A percentile compares a stretch with the other conserved stretches of the same genome.
phyloP scores from a whole-genome alignment of 1,284 basidiomycete genomes.

The Puccinia hordei region DNA sequence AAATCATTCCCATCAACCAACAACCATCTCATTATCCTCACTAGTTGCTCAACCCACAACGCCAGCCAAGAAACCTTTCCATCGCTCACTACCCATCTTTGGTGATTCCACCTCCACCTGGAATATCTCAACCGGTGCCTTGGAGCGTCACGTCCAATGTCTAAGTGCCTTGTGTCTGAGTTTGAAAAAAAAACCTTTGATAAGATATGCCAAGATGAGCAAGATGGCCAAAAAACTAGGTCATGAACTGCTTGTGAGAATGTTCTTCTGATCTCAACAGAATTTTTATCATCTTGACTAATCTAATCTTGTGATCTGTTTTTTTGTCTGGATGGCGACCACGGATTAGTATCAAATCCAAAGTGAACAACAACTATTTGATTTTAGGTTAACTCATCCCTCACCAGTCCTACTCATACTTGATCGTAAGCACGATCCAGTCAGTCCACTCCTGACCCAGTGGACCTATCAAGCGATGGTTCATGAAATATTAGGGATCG shows the following conservation, averaged over 20 bases:
- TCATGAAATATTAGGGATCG: slow-evolving; percentile 89
- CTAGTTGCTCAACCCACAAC: slow-evolving; percentile 51
- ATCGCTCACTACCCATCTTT: slow-evolving; percentile 63
- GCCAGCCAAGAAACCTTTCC: slow-evolving; percentile 69
- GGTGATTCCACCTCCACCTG: slow-evolving; percentile 54
- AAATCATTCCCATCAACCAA: slow-evolving; percentile 62
- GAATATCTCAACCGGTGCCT: slow-evolving; percentile 65
- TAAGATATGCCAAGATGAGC: slow-evolving; percentile 93
- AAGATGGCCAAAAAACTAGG: slow-evolving; percentile 86
- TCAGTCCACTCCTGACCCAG: slow-evolving; percentile 93
- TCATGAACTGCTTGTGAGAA: slow-evolving; percentile 74
- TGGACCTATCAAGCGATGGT: slow-evolving; percentile 99
- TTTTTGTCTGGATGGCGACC: slow-evolving; percentile 17
- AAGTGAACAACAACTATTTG: slow-evolving; percentile 62
- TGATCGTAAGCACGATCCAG: slow-evolving; percentile 93
- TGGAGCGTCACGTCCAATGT: slow-evolving; percentile 77
- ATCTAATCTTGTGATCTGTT: slow-evolving; percentile 73
- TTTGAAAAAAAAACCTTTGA: slow-evolving; percentile 87
- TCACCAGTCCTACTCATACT: slow-evolving; percentile 65
- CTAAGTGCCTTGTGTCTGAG: slow-evolving; percentile 86
- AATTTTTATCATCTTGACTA: slow-evolving; percentile 72
- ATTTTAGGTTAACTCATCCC: slow-evolving; percentile 64
- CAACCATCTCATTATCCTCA: slow-evolving; percentile 60
- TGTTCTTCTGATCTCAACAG: slow-evolving; percentile 15
- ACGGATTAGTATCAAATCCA: slow-evolving; percentile 58